Evolutionary conservation across 2,329 filamentous ascomycete species (phyloP).

Genomic region (Apiospora malaysiana): DNA sequence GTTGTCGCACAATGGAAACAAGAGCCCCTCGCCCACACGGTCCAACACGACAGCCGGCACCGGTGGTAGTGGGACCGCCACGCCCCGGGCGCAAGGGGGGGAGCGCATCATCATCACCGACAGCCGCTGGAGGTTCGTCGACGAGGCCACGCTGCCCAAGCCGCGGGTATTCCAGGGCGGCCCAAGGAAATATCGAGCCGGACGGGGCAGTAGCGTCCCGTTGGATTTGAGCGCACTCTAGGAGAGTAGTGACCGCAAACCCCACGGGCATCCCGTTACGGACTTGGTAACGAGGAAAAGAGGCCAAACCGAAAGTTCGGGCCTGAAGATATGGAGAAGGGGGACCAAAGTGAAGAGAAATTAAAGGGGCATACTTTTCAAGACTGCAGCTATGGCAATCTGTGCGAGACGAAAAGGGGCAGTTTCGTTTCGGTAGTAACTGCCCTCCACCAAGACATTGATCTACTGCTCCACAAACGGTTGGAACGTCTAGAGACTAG

Average conservation of each 20-base stretch:
- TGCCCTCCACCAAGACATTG: background rate
- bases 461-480: background rate
- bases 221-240: conserved; percentile 74
- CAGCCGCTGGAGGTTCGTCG: conserved; percentile 83
- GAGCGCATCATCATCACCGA: conserved; percentile 72
- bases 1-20: conserved; percentile 63
- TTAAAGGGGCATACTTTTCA: background rate
- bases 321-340: conserved; percentile 17
- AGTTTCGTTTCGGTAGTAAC: background rate
- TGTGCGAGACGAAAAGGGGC: background rate
- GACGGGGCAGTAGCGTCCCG: conserved; percentile 91
- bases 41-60: conserved; percentile 51
- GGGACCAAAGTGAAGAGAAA: background rate
- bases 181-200: conserved; percentile 82
- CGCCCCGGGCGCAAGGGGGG: conserved; percentile 29
- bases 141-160: conserved; percentile 81
- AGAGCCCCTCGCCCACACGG: conserved; percentile 44
- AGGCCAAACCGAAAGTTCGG: conserved; percentile 5
- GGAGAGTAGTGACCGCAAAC: conserved; percentile 22
- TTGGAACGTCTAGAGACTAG: background rate
- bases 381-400: background rate
- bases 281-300: background rate
- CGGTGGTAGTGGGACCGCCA: conserved; percentile 29
- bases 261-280: background rate
- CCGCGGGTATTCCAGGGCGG: conserved; percentile 81